phyloP scores from a whole-genome alignment of 331 rosid genomes.

The Quercus tomentella region DNA sequence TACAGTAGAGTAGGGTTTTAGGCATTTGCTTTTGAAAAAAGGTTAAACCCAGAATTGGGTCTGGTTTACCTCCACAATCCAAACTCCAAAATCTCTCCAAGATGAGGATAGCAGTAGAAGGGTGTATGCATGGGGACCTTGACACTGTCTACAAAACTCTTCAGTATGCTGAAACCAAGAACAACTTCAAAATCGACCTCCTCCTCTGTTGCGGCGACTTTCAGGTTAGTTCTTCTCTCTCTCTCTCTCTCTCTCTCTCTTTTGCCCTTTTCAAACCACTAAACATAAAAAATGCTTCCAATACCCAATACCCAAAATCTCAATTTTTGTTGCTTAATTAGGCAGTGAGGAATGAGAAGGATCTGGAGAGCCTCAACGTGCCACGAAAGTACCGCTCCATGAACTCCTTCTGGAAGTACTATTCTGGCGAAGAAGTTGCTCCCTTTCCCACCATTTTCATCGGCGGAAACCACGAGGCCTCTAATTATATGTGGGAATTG shows the following conservation, averaged over 20 bases:
- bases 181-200: slow-evolving; percentile 79
- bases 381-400: slow-evolving; percentile 56
- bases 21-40: too few relatives aligned
- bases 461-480: slow-evolving; percentile 96
- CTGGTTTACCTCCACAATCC: neutral
- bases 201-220: slow-evolving; percentile 97
- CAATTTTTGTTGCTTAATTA: slow-evolving; percentile 14
- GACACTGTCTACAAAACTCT: slow-evolving; percentile 82
- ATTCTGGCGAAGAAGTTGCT: slow-evolving; percentile 72
- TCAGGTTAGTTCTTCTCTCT: slow-evolving; percentile 36
- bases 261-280: neutral
- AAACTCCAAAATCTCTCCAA: neutral
- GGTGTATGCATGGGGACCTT: slow-evolving; percentile 96
- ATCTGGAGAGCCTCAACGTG: slow-evolving; percentile 71
- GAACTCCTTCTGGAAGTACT: slow-evolving; percentile 96
- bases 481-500: slow-evolving; percentile 94
- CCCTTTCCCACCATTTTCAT: slow-evolving; percentile 92
- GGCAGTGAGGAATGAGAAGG: slow-evolving; percentile 80
- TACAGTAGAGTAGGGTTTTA: too few relatives aligned
- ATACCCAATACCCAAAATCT: neutral
- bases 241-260: neutral
- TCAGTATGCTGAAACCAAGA: slow-evolving; percentile 45
- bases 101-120: slow-evolving; percentile 90
- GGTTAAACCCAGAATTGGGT: neutral
- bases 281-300: neutral